A percentile compares a stretch with the other conserved stretches of the same genome.
Conservation (phyloP, 2,329 filamentous ascomycete genomes). For the Anthostomella pinea region DNA sequence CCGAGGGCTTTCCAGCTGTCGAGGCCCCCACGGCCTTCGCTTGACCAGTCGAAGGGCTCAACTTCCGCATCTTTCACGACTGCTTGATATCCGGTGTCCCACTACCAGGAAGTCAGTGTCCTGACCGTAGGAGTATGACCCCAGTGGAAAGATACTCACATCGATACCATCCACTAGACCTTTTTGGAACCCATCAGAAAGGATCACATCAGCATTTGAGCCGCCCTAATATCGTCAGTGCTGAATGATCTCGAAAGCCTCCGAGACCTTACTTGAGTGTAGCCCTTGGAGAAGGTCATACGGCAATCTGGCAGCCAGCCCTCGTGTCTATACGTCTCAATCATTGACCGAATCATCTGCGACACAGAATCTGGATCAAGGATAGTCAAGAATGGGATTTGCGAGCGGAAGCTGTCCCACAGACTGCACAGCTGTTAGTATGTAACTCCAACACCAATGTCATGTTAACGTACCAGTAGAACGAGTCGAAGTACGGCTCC, state of each 20-base stretch:
- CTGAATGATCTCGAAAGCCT: background rate
- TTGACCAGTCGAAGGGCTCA: constrained; percentile 67
- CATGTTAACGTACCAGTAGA: constrained; percentile 58
- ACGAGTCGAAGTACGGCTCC: constrained; percentile 73
- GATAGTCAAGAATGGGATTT: constrained; percentile 67
- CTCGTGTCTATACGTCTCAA: constrained; percentile 68
- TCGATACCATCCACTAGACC: constrained; percentile 58
- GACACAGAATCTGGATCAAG: constrained; percentile 63
- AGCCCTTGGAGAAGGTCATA: constrained; percentile 73
- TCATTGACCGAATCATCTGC: constrained; percentile 65
- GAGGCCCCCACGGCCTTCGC: constrained; percentile 68
- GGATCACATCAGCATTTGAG: constrained; percentile 68
- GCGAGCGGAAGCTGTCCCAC: constrained; percentile 69
- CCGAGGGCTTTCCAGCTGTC: constrained; percentile 68
- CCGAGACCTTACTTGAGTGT: constrained; percentile 51
- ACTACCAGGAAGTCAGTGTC: constrained; percentile 40
- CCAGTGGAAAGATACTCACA: constrained; percentile 18
- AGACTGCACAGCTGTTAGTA: constrained; percentile 38
- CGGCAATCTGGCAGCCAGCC: constrained; percentile 74
- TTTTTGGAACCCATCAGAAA: constrained; percentile 67
- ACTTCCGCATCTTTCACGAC: constrained; percentile 70
- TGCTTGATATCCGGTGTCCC: constrained; percentile 66
- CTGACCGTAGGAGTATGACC: background rate
- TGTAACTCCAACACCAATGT: background rate
- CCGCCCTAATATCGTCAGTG: constrained; percentile 53